Evolutionary conservation across 1,284 basidiomycete species (phyloP).

Genomic region (Anthracocystis setariae): DNA sequence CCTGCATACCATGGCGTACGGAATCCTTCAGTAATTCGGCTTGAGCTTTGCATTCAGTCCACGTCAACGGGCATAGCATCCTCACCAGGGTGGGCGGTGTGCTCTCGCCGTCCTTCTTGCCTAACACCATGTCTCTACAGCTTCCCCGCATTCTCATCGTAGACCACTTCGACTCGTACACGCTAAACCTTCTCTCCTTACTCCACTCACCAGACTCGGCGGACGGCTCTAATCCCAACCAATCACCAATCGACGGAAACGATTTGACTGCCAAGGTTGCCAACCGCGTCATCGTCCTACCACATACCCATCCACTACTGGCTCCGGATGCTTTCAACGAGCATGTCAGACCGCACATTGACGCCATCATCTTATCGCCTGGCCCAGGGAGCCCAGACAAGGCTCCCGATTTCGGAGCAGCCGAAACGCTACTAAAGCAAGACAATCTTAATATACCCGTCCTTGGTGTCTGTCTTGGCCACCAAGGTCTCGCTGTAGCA

Average conservation of each 20-base stretch:
- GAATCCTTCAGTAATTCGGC: no score
- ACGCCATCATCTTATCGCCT: slow-evolving; percentile 63
- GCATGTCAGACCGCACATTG: slow-evolving; percentile 58
- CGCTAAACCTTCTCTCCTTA: slow-evolving; percentile 62
- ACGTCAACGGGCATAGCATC: neutral
- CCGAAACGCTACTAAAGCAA: slow-evolving; percentile 50
- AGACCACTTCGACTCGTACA: slow-evolving; percentile 67
- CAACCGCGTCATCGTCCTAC: slow-evolving; percentile 56
- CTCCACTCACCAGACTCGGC: slow-evolving; percentile 17
- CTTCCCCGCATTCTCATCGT: slow-evolving; percentile 63
- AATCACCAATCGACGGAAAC: neutral
- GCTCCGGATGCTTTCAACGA: slow-evolving; percentile 37
- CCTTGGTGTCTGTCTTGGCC: slow-evolving; percentile 89
- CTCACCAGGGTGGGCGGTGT: neutral
- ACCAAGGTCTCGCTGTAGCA: slow-evolving; percentile 86
- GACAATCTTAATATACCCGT: slow-evolving; percentile 73
- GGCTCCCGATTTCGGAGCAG: slow-evolving; percentile 58
- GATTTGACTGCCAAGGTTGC: slow-evolving; percentile 23
- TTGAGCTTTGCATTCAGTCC: neutral
- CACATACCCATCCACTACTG: slow-evolving; percentile 57
- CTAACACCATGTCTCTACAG: slow-evolving; percentile 17
- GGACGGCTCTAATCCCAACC: no score
- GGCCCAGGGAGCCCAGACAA: slow-evolving; percentile 61
- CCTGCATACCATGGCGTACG: no score
- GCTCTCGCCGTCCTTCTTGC: neutral